Percentiles rank a stretch among this genome's conserved stretches.
Conservation (phyloP, 352 stramenopile genomes). For the Globisporangium abappressorium region DNA sequence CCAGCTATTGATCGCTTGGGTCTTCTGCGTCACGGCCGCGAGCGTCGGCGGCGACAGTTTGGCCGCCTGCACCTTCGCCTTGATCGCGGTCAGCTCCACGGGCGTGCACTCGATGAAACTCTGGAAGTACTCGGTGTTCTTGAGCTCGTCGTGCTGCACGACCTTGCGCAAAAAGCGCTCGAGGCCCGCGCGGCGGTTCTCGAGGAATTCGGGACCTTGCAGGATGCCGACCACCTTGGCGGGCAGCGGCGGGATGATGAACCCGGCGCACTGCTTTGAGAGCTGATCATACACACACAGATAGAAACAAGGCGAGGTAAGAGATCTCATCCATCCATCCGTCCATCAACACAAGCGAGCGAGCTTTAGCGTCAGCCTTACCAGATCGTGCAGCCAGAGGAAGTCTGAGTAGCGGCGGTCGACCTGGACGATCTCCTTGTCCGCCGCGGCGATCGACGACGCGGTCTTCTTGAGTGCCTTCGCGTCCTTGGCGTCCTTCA, state of each 20-base stretch:
- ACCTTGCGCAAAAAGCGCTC: slow-evolving; percentile 83
- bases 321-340: not conserved
- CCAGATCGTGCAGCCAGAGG: slow-evolving; percentile 75
- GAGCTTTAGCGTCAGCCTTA: slow-evolving; percentile 4
- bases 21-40: slow-evolving; percentile 53
- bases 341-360: not conserved
- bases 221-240: slow-evolving; percentile 77
- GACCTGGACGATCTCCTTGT: slow-evolving; percentile 30
- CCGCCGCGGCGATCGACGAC: slow-evolving; percentile 3
- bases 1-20: slow-evolving; percentile 73
- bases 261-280: slow-evolving; percentile 70
- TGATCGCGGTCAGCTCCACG: slow-evolving; percentile 73
- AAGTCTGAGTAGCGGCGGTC: slow-evolving; percentile 86
- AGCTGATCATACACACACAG: slow-evolving; percentile 18
- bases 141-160: slow-evolving; percentile 70
- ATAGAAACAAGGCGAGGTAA: not conserved
- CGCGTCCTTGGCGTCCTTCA: not conserved
- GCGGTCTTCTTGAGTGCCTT: slow-evolving; percentile 2
- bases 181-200: slow-evolving; percentile 66
- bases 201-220: slow-evolving; percentile 77
- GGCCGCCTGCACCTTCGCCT: slow-evolving; percentile 33
- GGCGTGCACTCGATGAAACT: slow-evolving; percentile 74
- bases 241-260: slow-evolving; percentile 79
- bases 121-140: slow-evolving; percentile 62
- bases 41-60: slow-evolving; percentile 28